phyloP scores from a whole-genome alignment of 306 rosid genomes.

The Trichosanthes cucumerina region DNA sequence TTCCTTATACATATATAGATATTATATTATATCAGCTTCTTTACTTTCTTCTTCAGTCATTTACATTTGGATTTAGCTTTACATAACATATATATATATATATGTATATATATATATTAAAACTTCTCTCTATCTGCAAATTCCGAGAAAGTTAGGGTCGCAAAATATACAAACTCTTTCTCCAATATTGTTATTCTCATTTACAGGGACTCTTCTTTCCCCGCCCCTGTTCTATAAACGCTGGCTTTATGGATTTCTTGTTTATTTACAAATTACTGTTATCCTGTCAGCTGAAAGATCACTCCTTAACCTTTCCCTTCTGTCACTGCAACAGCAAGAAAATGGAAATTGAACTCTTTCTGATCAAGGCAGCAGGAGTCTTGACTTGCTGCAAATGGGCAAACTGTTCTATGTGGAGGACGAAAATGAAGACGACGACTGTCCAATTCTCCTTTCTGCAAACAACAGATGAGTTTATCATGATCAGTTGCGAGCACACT shows the following conservation, averaged over 20 bases:
- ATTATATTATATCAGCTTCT: not conserved
- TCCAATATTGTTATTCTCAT: conserved; percentile 6
- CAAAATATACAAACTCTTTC: conserved; percentile 10
- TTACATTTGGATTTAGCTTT: conserved; percentile 36
- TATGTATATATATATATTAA: not conserved
- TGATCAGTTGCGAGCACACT: not conserved
- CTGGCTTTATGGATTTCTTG: conserved; percentile 16
- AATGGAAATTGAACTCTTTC: conserved; percentile 23
- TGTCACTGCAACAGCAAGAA: conserved; percentile 49
- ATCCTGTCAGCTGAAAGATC: conserved; percentile 16
- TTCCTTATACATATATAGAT: not conserved
- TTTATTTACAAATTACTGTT: conserved; percentile 44
- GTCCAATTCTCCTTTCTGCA: conserved; percentile 88
- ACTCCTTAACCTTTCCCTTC: conserved; percentile 31
- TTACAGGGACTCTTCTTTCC: not conserved
- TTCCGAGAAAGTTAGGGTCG: conserved; percentile 1
- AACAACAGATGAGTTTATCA: not conserved
- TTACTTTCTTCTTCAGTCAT: conserved; percentile 19
- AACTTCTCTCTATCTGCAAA: conserved; percentile 5
- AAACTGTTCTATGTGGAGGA: conserved; percentile 28
- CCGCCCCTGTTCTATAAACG: not conserved
- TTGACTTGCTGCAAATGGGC: conserved; percentile 12
- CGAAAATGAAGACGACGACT: conserved; percentile 52
- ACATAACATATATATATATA: not conserved
- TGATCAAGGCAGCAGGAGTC: conserved; percentile 19